phyloP scores from a whole-genome alignment of 495 filamentous ascomycete species.

The Neurospora sp. region DNA sequence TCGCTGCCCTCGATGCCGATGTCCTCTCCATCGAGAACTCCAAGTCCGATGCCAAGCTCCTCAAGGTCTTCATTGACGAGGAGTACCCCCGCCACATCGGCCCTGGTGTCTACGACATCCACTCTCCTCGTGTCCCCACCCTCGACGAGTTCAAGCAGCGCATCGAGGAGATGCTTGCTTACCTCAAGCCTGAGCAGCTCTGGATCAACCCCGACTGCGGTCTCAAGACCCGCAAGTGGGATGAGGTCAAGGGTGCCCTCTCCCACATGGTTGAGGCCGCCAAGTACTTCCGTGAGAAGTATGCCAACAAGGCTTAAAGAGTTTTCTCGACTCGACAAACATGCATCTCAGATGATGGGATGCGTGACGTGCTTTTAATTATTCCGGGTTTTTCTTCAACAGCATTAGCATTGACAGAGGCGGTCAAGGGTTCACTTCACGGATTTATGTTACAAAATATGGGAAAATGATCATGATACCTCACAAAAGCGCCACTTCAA shows the following conservation, averaged over 20 bases:
- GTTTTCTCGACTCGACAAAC: background rate
- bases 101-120: slow-evolving; percentile 98
- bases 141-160: slow-evolving; percentile 96
- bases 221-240: slow-evolving; percentile 95
- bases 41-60: slow-evolving; percentile 98
- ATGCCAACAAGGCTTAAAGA: slow-evolving; percentile 42
- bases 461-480: slow-evolving; percentile 25
- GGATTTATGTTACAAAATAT: slow-evolving; percentile 17
- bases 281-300: slow-evolving; percentile 89
- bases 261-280: slow-evolving; percentile 91
- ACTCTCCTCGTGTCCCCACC: slow-evolving; percentile 90
- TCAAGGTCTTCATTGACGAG: slow-evolving; percentile 96
- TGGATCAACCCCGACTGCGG: slow-evolving; percentile 99
- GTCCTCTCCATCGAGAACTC: slow-evolving; percentile 99
- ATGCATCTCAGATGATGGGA: slow-evolving; percentile 4
- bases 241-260: slow-evolving; percentile 88
- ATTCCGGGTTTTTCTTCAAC: slow-evolving; percentile 27
- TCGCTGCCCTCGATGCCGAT: slow-evolving; percentile 94
- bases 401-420: slow-evolving; percentile 25
- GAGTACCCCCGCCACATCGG: slow-evolving; percentile 95
- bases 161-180: slow-evolving; percentile 92
- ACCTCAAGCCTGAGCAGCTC: slow-evolving; percentile 88
- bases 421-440: slow-evolving; percentile 16
- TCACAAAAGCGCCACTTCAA: slow-evolving; percentile 22
- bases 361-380: slow-evolving; percentile 4